Evolutionary conservation across 331 rosid genomes (phyloP), one percentile per base, ranked within the genome.

Genomic region (Quercus tomentella): DNA sequence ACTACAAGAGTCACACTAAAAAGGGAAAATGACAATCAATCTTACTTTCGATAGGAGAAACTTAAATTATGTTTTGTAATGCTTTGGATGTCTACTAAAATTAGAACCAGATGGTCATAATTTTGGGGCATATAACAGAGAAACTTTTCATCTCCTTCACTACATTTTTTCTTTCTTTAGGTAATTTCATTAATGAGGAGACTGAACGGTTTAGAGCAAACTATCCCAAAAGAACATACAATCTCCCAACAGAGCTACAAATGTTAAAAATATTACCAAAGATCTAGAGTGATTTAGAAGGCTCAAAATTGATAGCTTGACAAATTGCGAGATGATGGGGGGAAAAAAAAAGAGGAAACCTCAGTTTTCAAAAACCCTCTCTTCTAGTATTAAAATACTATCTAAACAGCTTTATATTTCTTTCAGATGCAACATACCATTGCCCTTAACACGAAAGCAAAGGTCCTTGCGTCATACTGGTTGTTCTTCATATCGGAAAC

Each of bases 391-490:
- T 61, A 66, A 71, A 70, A 67, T 62, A 62, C 58, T 56, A 74
- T 76, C 56, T 56, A 79, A 77, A 28, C 75, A 30, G n/a, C 71
- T 16, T 68, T 17, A 82, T 26, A 56, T 21, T 52, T 67, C 76
- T 45, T 41, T 69, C 63, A 73, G 45, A 76, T 20, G 56, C 26
- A 67, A 86, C 91, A 57, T 83, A 96, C 99, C 99, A 90, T 96
- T 82, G 97, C 97, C 85, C 85, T 89, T 84, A 96, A 77, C 88
- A 86, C 73, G 60, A 92, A 81, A 31, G 97, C 99, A 70, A 93
- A 96, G 5, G 92, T 90, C 86, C 83, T 89, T 1, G 97, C 89
- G 82, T 96, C 99, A 82, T 96, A 92, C 77, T 90, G 92, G 79
- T 86, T 87, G 81, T 74, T 88, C 88, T 92, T 89, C 95, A 92